Conservation (phyloP, 1,284 basidiomycete genomes). For the Boletus sp. region DNA sequence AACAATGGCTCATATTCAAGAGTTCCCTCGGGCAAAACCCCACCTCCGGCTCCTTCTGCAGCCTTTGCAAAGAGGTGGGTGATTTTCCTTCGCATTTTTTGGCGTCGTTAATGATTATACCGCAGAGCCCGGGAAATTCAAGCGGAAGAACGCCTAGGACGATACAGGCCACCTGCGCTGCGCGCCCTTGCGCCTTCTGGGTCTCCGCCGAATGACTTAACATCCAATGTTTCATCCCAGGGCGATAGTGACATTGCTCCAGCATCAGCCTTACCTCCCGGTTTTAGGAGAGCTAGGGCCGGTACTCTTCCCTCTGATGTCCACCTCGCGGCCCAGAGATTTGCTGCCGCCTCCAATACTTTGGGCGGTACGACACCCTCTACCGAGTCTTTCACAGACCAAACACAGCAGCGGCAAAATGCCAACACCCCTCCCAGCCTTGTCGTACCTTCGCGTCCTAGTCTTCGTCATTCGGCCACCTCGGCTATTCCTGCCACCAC, state of each 20-base stretch:
- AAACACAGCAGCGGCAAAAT: conserved; percentile 46
- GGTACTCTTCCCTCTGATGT: conserved; percentile 86
- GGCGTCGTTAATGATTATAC: conserved; percentile 16
- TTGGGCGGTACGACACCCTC: conserved; percentile 52
- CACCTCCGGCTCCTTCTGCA: conserved; percentile 84
- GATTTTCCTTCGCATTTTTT: conserved; percentile 14
- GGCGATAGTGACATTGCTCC: conserved; percentile 57
- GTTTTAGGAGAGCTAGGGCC: conserved; percentile 82
- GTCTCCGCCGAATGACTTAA: conserved; percentile 66
- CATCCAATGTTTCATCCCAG: conserved; percentile 50
- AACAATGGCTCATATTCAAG: conserved; percentile 73
- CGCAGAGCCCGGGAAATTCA: conserved; percentile 76
- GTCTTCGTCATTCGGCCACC: conserved; percentile 69
- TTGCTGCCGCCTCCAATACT: conserved; percentile 63
- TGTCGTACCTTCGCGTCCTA: conserved; percentile 56
- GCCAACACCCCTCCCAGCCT: conserved; percentile 42
- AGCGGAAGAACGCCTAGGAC: conserved; percentile 64
- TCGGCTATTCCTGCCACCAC: conserved; percentile 46
- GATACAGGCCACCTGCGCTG: conserved; percentile 78
- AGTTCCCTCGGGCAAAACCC: conserved; percentile 79
- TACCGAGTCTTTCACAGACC: conserved; percentile 63
- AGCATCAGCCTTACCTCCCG: conserved; percentile 69
- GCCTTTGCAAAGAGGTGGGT: conserved; percentile 79
- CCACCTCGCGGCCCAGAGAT: conserved; percentile 79
- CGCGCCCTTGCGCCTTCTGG: conserved; percentile 65